A percentile compares a stretch with the other conserved stretches of the same genome.
Conservation (phyloP, 345 rosid species). For the Erucastrum elatum region DNA sequence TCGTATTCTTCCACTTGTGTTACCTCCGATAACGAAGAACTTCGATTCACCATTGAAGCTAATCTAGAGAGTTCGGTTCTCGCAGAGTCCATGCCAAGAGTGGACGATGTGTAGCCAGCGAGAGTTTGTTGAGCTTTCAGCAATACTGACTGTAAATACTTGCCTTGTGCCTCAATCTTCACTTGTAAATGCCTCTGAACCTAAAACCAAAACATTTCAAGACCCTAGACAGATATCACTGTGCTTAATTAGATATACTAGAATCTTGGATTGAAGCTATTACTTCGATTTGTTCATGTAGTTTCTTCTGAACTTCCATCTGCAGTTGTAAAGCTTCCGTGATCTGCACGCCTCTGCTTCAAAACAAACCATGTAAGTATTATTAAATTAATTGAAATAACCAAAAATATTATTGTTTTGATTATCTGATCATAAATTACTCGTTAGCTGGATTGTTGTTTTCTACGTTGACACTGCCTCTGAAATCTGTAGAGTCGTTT, state of each 20-base stretch:
- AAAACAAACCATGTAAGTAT: constrained; percentile 22
- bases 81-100: constrained; percentile 59
- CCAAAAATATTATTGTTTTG: background rate
- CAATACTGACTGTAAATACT: constrained; percentile 80
- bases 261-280: background rate
- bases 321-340: constrained; percentile 84
- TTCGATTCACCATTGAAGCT: constrained; percentile 63
- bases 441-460: constrained; percentile 46
- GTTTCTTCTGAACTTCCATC: constrained; percentile 91
- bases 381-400: background rate
- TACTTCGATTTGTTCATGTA: constrained; percentile 96
- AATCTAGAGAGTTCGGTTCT: constrained; percentile 72
- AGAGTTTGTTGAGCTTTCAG: constrained; percentile 91
- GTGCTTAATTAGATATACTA: background rate
- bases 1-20: constrained; percentile 34
- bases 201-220: constrained; percentile 41
- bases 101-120: constrained; percentile 61
- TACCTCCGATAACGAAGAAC: constrained; percentile 58
- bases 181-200: constrained; percentile 93
- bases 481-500: constrained; percentile 17
- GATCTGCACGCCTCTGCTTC: constrained; percentile 64
- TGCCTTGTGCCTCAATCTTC: constrained; percentile 97
- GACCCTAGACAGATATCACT: background rate
- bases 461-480: constrained; percentile 41
- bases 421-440: constrained; percentile 49